phyloP scores from a whole-genome alignment of 768 basidiomycete species.

The Fomitopsis pulvina region DNA sequence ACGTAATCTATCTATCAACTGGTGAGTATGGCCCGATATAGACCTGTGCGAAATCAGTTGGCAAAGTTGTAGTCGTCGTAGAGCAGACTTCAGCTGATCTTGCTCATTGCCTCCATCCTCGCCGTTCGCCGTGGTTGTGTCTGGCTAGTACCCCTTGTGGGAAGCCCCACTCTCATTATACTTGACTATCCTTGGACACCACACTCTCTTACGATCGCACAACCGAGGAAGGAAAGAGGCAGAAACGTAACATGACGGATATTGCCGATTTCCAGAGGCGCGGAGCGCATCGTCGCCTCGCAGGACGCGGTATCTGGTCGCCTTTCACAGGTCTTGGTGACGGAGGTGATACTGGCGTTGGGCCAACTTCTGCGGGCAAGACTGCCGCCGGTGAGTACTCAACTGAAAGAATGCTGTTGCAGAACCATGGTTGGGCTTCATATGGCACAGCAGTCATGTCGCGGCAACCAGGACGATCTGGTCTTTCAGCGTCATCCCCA shows the following conservation, averaged over 20 bases:
- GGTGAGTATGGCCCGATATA: no score
- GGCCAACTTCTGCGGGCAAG: background rate
- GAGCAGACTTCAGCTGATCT: no score
- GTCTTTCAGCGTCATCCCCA: no score
- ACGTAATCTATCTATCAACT: no score
- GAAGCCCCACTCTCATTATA: conserved; percentile 13
- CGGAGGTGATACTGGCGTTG: background rate
- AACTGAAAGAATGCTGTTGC: no score
- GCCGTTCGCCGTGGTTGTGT: background rate
- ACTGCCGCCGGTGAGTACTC: background rate
- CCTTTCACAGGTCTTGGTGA: background rate
- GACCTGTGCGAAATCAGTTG: no score
- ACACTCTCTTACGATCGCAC: background rate
- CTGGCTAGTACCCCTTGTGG: conserved; percentile 4
- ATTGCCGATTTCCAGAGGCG: conserved; percentile 8
- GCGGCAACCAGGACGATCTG: no score
- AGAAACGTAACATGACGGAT: conserved; percentile 10
- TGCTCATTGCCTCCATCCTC: conserved; percentile 1
- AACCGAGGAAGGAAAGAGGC: background rate
- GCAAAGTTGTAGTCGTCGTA: no score
- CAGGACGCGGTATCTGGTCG: background rate
- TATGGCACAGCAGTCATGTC: no score
- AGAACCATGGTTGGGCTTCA: no score
- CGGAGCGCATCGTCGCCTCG: conserved; percentile 12
- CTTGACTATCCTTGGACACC: conserved; percentile 8